Percentiles rank a stretch among this genome's conserved stretches.
phyloP scores from a whole-genome alignment of 2,329 filamentous ascomycete species.

The Ophiosphaerella narmari region DNA sequence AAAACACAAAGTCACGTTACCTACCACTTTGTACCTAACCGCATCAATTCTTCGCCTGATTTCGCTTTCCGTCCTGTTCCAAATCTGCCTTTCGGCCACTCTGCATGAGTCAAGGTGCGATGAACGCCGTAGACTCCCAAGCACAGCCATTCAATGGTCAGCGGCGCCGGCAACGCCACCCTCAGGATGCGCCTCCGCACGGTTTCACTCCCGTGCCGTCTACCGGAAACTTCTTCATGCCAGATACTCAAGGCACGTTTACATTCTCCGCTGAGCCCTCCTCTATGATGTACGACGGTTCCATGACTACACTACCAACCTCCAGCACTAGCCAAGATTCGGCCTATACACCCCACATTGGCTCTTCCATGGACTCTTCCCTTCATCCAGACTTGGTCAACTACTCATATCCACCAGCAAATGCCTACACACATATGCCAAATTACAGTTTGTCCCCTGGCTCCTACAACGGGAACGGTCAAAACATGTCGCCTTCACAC shows the following conservation, averaged over 20 bases:
- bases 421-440: constrained; percentile 30
- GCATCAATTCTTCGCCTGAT: constrained; percentile 12
- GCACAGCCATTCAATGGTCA: constrained; percentile 41
- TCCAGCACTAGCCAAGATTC: constrained; percentile 33
- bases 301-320: constrained; percentile 28
- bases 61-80: constrained; percentile 11
- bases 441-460: constrained; percentile 37
- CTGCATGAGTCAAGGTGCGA: constrained; percentile 19
- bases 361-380: constrained; percentile 43
- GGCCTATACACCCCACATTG: constrained; percentile 38
- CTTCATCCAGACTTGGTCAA: constrained; percentile 39
- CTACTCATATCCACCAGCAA: constrained; percentile 36
- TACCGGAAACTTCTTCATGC: constrained; percentile 31
- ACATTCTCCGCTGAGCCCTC: constrained; percentile 42
- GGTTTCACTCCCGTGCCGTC: constrained; percentile 26
- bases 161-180: constrained; percentile 41
- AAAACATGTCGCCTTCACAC: constrained; percentile 43
- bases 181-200: constrained; percentile 36
- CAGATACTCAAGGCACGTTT: constrained; percentile 41
- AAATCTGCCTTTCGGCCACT: constrained; percentile 28
- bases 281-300: constrained; percentile 38
- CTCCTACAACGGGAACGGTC: constrained; percentile 33
- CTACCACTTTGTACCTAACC: constrained; percentile 16
- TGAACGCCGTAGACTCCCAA: constrained; percentile 40
- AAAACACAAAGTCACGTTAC: constrained; percentile 36